These are phyloP conservation scores for Amorphotheca resinae DNA, from an alignment of 495 filamentous ascomycete species.

Conservation along the genomic window DNA sequence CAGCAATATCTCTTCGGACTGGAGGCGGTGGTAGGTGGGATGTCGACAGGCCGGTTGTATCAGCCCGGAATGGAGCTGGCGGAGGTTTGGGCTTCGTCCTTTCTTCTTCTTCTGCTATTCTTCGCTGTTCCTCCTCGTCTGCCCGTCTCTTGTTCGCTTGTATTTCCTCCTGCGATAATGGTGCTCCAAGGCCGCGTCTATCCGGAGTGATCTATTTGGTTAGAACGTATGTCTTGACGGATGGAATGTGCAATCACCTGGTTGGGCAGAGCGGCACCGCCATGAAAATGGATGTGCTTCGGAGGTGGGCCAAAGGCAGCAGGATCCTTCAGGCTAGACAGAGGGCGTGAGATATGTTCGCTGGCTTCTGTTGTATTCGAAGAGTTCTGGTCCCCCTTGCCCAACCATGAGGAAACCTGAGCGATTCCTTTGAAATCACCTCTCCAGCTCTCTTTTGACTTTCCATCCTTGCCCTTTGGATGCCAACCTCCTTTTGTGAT, in stretches of 20 bases:
- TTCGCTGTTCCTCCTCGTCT: constrained; percentile 26
- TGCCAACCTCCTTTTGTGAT: constrained; percentile 47
- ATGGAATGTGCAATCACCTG: constrained; percentile 5
- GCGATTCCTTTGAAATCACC: constrained; percentile 48
- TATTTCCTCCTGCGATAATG: constrained; percentile 31
- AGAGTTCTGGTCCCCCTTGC: constrained; percentile 34
- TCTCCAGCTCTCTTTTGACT: constrained; percentile 42
- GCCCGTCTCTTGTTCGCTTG: constrained; percentile 29
- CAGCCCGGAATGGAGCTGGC: constrained; percentile 52
- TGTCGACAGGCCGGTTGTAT: constrained; percentile 62
- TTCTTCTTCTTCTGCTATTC: constrained; percentile 27
- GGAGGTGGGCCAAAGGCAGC: constrained; percentile 76
- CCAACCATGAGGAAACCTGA: constrained; percentile 45
- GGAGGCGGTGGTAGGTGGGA: constrained; percentile 62
- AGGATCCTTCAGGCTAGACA: constrained; percentile 74
- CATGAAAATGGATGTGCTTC: constrained; percentile 48
- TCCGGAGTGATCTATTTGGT: constrained; percentile 37
- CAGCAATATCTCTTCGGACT: constrained; percentile 36
- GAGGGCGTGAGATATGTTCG: constrained; percentile 39
- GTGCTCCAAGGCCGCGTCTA: constrained; percentile 35
- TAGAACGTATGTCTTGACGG: constrained; percentile 18
- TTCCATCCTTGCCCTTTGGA: constrained; percentile 41
- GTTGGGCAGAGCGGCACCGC: constrained; percentile 34
- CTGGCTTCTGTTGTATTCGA: constrained; percentile 14
- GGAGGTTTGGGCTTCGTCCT: constrained; percentile 35